A percentile compares a stretch with the other conserved stretches of the same genome.
Conservation (phyloP, 1,284 basidiomycete species). For the Quambalaria eucalypti region DNA sequence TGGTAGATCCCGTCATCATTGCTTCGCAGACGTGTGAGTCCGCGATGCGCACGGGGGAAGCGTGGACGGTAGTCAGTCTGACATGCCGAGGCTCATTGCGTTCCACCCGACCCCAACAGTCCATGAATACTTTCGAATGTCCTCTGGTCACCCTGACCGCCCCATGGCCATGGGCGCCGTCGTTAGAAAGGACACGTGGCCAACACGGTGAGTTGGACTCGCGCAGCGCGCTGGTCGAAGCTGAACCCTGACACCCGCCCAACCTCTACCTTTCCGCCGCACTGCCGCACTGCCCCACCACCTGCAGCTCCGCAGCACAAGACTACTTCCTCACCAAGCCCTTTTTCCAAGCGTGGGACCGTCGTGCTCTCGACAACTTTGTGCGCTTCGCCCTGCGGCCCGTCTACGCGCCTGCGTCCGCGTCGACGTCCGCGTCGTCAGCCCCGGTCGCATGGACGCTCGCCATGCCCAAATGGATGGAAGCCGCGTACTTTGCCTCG, state of each 20-base stretch:
- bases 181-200: conserved; percentile 60
- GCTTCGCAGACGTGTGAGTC: conserved; percentile 32
- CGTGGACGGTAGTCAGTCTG: too few species aligned
- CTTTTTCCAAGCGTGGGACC: conserved; percentile 69
- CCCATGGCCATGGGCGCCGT: conserved; percentile 52
- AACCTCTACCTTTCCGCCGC: too few species aligned
- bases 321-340: conserved; percentile 53
- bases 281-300: too few species aligned
- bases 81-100: background rate
- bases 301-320: conserved; percentile 12
- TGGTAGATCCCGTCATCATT: conserved; percentile 69
- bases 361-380: conserved; percentile 60
- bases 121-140: background rate
- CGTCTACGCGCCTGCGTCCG: conserved; percentile 3
- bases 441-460: conserved; percentile 13
- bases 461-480: conserved; percentile 33
- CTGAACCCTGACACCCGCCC: too few species aligned
- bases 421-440: conserved; percentile 13
- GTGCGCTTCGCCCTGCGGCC: conserved; percentile 57
- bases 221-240: too few species aligned
- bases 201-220: conserved; percentile 54
- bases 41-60: background rate
- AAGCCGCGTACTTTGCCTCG: conserved; percentile 27
- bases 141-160: conserved; percentile 14
- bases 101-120: background rate